Base-by-base conservation (phyloP, 1,284 basidiomycete genomes). In the Vanrija sp. region DNA sequence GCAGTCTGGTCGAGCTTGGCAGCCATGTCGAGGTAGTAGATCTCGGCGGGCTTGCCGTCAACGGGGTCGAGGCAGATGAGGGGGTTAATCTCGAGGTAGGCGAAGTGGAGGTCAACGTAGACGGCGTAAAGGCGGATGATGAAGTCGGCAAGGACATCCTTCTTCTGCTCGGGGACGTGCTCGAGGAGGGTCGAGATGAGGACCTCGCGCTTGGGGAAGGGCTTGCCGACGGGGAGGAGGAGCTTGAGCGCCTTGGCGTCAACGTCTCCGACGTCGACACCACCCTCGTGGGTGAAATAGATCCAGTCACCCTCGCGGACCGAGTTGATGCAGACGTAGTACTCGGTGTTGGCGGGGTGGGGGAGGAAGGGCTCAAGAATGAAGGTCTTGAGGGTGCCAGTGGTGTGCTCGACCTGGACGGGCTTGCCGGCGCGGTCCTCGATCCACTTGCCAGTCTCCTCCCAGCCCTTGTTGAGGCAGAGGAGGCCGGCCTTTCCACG, bases 21-120 rank as follows among this genome's bases (percentile, higher is more conserved):
- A 48, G 95, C 96, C 94, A 98, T 98, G 78, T 98, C 96, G 67
- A 98, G 87, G 82, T 95, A 98, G 78, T 89, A 87, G 70, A 98
- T 93, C 63, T 86, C 85, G 54, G 88, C 86, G 65, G 86, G 81
- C 60, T 83, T 85, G 66, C 83, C 83, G 68, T 85, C 80, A 60
- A 84, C 87, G 60, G 83, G 86, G 76, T 96, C 93, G 68, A 97
- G 86, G 72, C 91, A 90, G 72, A 98, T 89, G 58, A 98, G 86
- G 45, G 96, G 96, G 84, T 98, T 98, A 80, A 98, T 98, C 80
- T 98, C 95, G 73, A 98, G 91, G 82, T 98, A 98, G 43, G 95
- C 57, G 72, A 74, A 95, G 81, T 95, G 91, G 56, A 95, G 86
- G 77, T 97, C 92, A 67, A 95, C 94, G 79, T 98, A 98, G 70